These are phyloP conservation scores for Fusarium incarnatum DNA, from an alignment of 2,329 filamentous ascomycete genomes.

Conservation along the genomic window DNA sequence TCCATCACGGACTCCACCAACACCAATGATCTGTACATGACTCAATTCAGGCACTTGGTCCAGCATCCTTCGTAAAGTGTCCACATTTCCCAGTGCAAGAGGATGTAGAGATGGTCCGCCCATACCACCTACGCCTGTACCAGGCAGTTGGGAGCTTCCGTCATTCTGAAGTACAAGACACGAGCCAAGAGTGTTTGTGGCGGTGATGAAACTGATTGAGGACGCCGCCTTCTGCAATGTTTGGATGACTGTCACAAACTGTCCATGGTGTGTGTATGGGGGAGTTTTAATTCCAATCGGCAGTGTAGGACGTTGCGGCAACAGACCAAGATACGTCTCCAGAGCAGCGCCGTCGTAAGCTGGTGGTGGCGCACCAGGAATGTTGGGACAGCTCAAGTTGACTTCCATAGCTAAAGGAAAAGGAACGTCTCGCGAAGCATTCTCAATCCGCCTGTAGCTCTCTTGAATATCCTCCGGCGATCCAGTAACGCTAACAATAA, in stretches of 20 bases:
- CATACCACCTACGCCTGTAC: slow-evolving; percentile 74
- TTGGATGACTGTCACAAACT: slow-evolving; percentile 69
- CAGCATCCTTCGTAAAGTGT: slow-evolving; percentile 71
- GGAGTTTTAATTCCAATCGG: slow-evolving; percentile 77
- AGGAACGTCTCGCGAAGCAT: slow-evolving; percentile 51
- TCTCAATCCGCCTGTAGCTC: slow-evolving; percentile 65
- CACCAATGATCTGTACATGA: slow-evolving; percentile 74
- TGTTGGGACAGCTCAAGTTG: slow-evolving; percentile 84
- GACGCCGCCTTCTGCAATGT: slow-evolving; percentile 57
- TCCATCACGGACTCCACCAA: slow-evolving; percentile 76
- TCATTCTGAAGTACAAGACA: slow-evolving; percentile 66
- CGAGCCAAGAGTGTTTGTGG: slow-evolving; percentile 78
- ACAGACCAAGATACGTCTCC: slow-evolving; percentile 63
- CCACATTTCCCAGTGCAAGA: slow-evolving; percentile 79
- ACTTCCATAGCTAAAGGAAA: slow-evolving; percentile 76
- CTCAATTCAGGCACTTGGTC: slow-evolving; percentile 60
- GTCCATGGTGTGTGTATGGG: slow-evolving; percentile 77
- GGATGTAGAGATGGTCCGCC: slow-evolving; percentile 79
- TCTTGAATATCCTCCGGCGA: slow-evolving; percentile 64
- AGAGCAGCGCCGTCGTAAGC: slow-evolving; percentile 71
- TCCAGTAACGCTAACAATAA: slow-evolving; percentile 80
- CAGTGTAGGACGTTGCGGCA: slow-evolving; percentile 54
- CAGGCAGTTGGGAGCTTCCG: slow-evolving; percentile 60
- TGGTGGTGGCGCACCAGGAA: slow-evolving; percentile 73
- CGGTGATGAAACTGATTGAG: slow-evolving; percentile 74